These are phyloP conservation scores for Tilletia caries DNA, from an alignment of 1,284 basidiomycete genomes.

Conservation along the genomic window DNA sequence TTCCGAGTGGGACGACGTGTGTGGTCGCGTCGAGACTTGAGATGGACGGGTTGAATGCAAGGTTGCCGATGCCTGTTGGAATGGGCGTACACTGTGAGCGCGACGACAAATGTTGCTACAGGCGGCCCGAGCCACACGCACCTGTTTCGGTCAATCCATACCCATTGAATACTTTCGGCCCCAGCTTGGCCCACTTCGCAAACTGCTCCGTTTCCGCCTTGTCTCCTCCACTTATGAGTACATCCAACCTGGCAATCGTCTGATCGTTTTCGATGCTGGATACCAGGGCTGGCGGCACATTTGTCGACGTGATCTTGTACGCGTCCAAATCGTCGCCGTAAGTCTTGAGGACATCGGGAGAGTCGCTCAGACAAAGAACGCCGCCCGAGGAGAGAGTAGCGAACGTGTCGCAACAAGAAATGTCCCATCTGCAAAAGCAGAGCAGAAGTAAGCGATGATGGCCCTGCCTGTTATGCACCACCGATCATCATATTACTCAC, in stretches of 20 bases:
- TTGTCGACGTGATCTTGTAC: not conserved
- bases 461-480: no score
- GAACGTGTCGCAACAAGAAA: not conserved
- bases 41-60: not conserved
- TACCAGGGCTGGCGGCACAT: not conserved
- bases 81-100: no score
- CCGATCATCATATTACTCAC: not conserved
- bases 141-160: not conserved
- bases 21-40: not conserved
- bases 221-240: not conserved
- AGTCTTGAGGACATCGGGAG: not conserved
- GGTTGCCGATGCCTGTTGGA: not conserved
- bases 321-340: not conserved
- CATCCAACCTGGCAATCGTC: not conserved
- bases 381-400: not conserved
- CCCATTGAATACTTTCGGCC: not conserved
- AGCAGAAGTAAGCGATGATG: not conserved
- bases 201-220: slow-evolving; percentile 3
- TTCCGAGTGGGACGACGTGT: not conserved
- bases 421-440: not conserved
- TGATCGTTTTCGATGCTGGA: not conserved
- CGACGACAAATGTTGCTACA: no score
- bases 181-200: not conserved
- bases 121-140: no score
- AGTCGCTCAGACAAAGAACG: not conserved